Evolutionary conservation across 176 grass and related monocot species (phyloP), one percentile per base, ranked within the genome.

Genomic region (Areca catechu): DNA sequence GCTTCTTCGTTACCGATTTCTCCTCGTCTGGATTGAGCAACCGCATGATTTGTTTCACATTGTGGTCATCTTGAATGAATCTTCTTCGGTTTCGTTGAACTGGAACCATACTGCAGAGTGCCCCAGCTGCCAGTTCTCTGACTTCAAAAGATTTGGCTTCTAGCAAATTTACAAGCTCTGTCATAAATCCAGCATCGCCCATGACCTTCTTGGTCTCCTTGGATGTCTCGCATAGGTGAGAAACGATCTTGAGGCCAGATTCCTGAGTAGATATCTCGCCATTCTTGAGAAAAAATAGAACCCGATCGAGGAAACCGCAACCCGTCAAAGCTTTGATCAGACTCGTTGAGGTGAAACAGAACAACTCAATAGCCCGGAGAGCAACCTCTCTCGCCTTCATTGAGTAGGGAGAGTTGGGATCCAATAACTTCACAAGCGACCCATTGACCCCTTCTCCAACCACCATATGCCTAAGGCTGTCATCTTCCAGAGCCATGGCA

Each of bases 371-470:
- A 12, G 83, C 80, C 0, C 67, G 72, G 3, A 98, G 72, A 63
- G 87, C 88, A 2, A 88, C 81, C 76, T 85, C 93, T 56, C 84
- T 85, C 18, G 93, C 80, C 70, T 92, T 98, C 60, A 75, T 82
- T 0, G 77, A 82, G 61, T 80, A 85, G 2, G 80, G 75, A 1
- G 74, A 77, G 30, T 82, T 62, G 7, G 93, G 87, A 80, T 98
- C 80, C 51, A 98, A 68, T 24, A 98, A 24, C 37, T 88, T 77
- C 20, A 82, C 65, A 7, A 92, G 69, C 4, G 87, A 85, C 22
- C 57, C 75, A 34, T 92, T 80, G 48, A 85, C 57, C 16, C 81
- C 83, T 79, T 82, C 89, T 34, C 63, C 50, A 34, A 85, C 61
- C 3, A 83, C 77, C 24, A 82, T 80, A 25, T 73, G 72, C 22